Evolutionary conservation across 2,329 filamentous ascomycete species (phyloP), one percentile per base, ranked within the genome.

Genomic region (Fusarium sp.): DNA sequence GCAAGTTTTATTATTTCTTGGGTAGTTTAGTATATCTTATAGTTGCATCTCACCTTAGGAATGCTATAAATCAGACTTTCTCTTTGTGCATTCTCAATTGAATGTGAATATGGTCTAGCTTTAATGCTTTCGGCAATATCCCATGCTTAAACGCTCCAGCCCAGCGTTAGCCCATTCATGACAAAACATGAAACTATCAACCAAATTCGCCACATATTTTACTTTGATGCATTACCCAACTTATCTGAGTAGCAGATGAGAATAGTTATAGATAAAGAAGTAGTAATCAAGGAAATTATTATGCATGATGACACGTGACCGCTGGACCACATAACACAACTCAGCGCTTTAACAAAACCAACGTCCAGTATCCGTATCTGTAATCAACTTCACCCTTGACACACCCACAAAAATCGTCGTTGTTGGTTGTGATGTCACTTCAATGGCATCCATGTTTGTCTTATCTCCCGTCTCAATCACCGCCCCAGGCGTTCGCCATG

Each of bases 361-460:
- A 26, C n/a, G 27, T 35, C 13, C 13, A 7, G 37, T n/a, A n/a
- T 52, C 20, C 9, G 23, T 37, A 18, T n/a, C 23, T 38, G 49
- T n/a, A 53, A 40, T 52, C 33, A 38, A 32, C 55, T 50, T 58
- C 55, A 58, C 55, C 44, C 55, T 58, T 52, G 33, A 52, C 26
- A 58, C 44, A 30, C 44, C 44, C 55, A 58, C 26, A 38, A 23
- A 50, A 57, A 14, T 12, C n/a, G 8, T 44, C 20, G 33, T 14
- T 52, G 55, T 52, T 58, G 44, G 55, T 26, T 58, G 45, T 50
- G 55, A 58, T 58, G 33, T 38, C 55, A 56, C 41, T 49, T 49
- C 40, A 49, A 37, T 56, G 35, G 20, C 30, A 56, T 26, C 30
- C 53, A 35, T 46, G 33, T 26, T 20, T 40, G 33, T 58, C 44